Conservation (phyloP, 2,329 filamentous ascomycete species). For the Phialocephala subalpina region DNA sequence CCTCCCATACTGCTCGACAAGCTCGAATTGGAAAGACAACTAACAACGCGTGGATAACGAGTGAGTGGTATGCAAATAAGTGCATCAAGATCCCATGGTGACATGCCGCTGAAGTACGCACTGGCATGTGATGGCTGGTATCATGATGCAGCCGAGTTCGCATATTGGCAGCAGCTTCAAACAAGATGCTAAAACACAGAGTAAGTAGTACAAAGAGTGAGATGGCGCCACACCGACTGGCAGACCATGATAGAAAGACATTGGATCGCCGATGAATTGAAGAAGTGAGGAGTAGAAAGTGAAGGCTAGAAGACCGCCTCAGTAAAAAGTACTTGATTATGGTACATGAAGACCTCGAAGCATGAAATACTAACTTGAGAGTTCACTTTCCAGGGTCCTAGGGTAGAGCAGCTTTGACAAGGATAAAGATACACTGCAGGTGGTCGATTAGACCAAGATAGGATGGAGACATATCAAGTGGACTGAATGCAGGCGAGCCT, state of each 20-base stretch:
- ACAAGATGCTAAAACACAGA: not conserved
- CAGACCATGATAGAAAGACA: constrained; percentile 7
- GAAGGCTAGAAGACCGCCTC: not conserved
- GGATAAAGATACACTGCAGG: not conserved
- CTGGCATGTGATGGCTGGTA: not conserved
- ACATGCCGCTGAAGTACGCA: not conserved
- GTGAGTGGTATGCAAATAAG: constrained; percentile 67
- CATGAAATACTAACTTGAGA: not conserved
- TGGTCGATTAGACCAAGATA: not conserved
- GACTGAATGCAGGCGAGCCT: not conserved
- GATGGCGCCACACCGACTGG: constrained; percentile 7
- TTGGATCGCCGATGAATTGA: not conserved
- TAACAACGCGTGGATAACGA: constrained; percentile 70
- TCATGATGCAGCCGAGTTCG: not conserved
- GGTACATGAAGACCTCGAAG: not conserved
- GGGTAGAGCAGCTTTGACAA: not conserved
- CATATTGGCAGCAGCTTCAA: not conserved
- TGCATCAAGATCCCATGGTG: not conserved
- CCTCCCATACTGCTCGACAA: constrained; percentile 66
- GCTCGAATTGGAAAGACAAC: constrained; percentile 69
- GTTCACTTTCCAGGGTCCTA: not conserved
- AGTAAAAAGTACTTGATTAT: not conserved
- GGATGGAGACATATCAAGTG: not conserved
- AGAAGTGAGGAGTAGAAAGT: not conserved
- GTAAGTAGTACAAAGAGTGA: constrained; percentile 2